Percentiles rank a stretch among this genome's conserved stretches.
phyloP scores from a whole-genome alignment of 257 asterid genomes.

The Plantago elongata region DNA sequence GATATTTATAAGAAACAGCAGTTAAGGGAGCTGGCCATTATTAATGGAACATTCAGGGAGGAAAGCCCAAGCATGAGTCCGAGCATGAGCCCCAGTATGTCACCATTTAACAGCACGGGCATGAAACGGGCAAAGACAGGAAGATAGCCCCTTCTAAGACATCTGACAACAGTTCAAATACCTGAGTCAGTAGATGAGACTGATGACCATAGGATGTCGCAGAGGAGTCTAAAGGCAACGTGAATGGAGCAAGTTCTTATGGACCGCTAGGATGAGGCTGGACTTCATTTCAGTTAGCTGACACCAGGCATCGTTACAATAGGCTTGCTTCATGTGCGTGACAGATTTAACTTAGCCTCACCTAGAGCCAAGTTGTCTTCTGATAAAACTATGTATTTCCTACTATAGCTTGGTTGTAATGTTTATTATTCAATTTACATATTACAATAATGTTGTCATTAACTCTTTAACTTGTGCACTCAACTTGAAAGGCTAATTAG shows the following conservation, averaged over 20 bases:
- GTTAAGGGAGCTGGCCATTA: constrained; percentile 67
- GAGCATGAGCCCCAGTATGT: constrained; percentile 80
- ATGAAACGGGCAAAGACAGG: constrained; percentile 81
- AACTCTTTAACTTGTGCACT: not conserved
- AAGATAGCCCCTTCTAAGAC: constrained; percentile 20
- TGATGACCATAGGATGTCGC: constrained; percentile 13
- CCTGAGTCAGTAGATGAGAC: constrained; percentile 4
- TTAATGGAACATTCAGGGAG: constrained; percentile 67
- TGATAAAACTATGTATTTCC: not conserved
- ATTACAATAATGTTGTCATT: constrained; percentile 6
- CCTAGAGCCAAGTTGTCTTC: not conserved
- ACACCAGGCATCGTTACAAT: not conserved
- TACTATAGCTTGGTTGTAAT: not conserved
- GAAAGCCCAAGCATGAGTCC: constrained; percentile 82
- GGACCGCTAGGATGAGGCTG: constrained; percentile 8
- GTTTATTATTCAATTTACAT: not conserved
- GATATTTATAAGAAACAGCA: constrained; percentile 72
- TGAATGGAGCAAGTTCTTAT: constrained; percentile 4
- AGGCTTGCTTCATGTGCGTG: not conserved
- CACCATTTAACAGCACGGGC: constrained; percentile 60
- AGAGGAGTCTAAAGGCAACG: not conserved
- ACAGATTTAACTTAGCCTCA: constrained; percentile 1
- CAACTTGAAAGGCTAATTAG: not conserved
- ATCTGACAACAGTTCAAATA: constrained; percentile 12
- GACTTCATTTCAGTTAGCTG: not conserved